phyloP scores from a whole-genome alignment of 2,329 filamentous ascomycete species.

The Cladorrhinum sp. region DNA sequence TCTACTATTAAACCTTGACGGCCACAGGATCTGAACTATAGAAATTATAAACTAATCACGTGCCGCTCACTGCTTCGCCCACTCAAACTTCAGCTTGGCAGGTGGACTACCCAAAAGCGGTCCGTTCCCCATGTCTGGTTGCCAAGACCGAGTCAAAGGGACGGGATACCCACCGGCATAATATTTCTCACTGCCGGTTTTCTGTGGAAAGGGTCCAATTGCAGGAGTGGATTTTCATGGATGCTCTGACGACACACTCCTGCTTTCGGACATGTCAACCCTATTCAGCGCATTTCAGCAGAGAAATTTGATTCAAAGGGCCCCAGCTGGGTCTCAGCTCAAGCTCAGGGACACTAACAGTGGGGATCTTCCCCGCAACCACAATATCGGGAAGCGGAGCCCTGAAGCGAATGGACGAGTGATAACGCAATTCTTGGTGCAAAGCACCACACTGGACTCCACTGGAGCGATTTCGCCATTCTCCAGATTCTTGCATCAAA shows the following conservation, averaged over 20 bases:
- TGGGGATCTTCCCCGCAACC: constrained; percentile 22
- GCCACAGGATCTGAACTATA: too few relatives aligned
- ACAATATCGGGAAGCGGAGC: constrained; percentile 12
- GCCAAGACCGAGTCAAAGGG: too few relatives aligned
- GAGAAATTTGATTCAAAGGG: not conserved
- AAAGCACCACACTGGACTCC: constrained; percentile 28
- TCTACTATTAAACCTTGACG: too few relatives aligned
- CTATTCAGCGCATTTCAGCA: not conserved
- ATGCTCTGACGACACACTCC: not conserved
- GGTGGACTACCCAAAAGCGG: too few relatives aligned
- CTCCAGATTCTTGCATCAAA: constrained; percentile 25
- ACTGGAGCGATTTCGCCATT: constrained; percentile 28
- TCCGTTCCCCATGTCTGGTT: too few relatives aligned
- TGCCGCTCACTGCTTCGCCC: too few relatives aligned
- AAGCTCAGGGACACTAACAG: constrained; percentile 19
- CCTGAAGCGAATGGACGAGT: constrained; percentile 19
- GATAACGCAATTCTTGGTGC: constrained; percentile 31
- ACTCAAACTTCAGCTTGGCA: too few relatives aligned
- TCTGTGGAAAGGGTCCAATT: not conserved
- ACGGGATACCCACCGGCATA: too few relatives aligned
- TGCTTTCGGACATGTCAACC: not conserved
- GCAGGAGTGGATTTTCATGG: not conserved
- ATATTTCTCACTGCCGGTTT: not conserved
- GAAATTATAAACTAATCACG: too few relatives aligned
- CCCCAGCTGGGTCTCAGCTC: not conserved